Evolutionary conservation across 129 eudicot species (phyloP).

Genomic region (Oenanthe sinensis): DNA sequence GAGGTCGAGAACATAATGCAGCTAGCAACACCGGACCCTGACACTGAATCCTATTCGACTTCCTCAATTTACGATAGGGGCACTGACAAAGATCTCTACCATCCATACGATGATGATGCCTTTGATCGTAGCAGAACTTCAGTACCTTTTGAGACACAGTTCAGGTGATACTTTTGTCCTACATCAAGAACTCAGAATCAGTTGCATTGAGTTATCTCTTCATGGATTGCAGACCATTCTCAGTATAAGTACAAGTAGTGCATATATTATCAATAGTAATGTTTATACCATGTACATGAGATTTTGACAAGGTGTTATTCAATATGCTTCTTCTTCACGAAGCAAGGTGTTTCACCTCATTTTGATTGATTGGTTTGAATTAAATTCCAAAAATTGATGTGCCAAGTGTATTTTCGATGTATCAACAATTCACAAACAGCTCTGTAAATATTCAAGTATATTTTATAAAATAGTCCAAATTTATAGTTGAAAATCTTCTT

Average conservation of each 20-base stretch:
- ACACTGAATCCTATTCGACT: constrained; percentile 25
- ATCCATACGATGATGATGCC: constrained; percentile 18
- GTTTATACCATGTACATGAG: not conserved
- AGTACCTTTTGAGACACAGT: constrained; percentile 34
- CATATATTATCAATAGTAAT: not conserved
- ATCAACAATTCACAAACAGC: not conserved
- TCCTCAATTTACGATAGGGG: constrained; percentile 30
- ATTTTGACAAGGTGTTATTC: not conserved
- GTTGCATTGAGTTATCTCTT: not conserved
- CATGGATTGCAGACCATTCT: not conserved
- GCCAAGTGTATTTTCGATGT: not conserved
- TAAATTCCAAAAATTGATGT: not conserved
- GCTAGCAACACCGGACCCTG: constrained; percentile 26
- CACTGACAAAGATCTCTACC: constrained; percentile 28
- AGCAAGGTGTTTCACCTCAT: not conserved
- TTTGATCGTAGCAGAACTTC: constrained; percentile 26
- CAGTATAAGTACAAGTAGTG: not conserved
- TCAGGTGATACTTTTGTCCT: constrained; percentile 3
- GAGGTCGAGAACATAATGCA: constrained; percentile 60
- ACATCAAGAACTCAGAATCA: not conserved
- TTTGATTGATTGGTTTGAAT: not conserved
- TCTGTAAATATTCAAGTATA: not conserved
- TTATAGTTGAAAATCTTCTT: too few species aligned
- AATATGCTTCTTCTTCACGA: not conserved
- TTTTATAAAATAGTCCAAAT: not conserved